Base-by-base conservation (phyloP, 1,139 yeast genomes). In the Taphrina deformans region DNA sequence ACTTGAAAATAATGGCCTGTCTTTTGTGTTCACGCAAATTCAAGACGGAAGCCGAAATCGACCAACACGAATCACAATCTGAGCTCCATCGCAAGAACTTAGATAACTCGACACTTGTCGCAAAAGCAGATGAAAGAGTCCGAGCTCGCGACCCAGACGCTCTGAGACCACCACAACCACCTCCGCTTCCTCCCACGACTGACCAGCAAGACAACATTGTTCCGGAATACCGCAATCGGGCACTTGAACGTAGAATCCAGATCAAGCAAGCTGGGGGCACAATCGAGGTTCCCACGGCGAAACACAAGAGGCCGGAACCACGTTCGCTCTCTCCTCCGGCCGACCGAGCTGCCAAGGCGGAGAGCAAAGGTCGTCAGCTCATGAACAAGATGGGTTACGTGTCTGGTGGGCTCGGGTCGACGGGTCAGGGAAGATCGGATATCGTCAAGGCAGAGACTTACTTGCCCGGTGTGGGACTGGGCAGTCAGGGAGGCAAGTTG, bases 21-120 rank as follows among this genome's bases (percentile, higher is more conserved):
- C 59, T 69, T n/a, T 67, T 69, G n/a, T 69, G 71, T 44, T 58
- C 64, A 18, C 69, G 71, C 51, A 69, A 66, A 51, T 69, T 69
- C 56, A 46, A 55, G 27, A 66, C 68, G 9, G 58, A 55, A 27
- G 70, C 66, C 33, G 48, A 60, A 27, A 65, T 69, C 55, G 60
- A 63, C 41, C 62, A 48, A 38, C 71, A 69, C 52, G 69, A 68
- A 26, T 60, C 68, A 16, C 45, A 67, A 44, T 69, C 71, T 3
- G 58, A 24, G 12, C 55, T 69, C 33, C 71, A 69, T 41, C 40
- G 44, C 40, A 51, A 31, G 16, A 51, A 51, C 18, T 44, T 51
- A 10, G 44, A 14, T 9, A 16, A 51, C 16, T 31, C 55, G 1
- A 27, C 16, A 16, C 40, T 51, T 16, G 40, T 51, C 21, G 33